These are phyloP conservation scores for Pleurotus djamor DNA, from an alignment of 768 basidiomycete genomes.

Conservation along the genomic window DNA sequence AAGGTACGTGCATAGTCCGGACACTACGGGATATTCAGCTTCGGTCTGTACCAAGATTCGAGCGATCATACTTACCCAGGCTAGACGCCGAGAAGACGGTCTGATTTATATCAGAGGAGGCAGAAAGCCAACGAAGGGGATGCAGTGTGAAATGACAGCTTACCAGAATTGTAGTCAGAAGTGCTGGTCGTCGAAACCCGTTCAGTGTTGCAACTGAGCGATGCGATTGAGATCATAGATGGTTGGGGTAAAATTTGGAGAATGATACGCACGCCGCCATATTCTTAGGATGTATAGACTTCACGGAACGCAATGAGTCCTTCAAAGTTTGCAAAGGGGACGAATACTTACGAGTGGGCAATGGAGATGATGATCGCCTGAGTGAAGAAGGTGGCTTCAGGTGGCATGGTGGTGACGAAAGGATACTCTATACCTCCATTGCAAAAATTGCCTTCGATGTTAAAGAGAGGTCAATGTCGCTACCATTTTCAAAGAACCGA, in stretches of 20 bases:
- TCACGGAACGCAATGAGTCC: too few relatives aligned
- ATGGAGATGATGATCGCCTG: constrained; percentile 1
- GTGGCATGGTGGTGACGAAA: background rate
- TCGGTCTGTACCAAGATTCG: background rate
- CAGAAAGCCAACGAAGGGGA: background rate
- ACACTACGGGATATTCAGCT: background rate
- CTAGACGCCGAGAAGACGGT: background rate
- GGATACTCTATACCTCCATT: background rate
- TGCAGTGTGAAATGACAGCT: background rate
- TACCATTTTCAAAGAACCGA: background rate
- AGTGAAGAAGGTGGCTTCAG: background rate
- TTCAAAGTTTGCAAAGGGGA: background rate
- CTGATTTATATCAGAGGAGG: background rate
- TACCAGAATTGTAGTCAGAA: background rate
- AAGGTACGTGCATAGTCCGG: background rate
- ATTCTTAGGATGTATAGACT: constrained; percentile 2
- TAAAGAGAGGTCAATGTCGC: background rate
- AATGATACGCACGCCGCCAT: background rate
- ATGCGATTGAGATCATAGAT: background rate
- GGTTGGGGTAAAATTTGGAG: background rate
- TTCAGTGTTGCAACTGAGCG: background rate
- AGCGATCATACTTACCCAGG: background rate
- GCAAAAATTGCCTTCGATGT: background rate
- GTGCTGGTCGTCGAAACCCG: background rate
- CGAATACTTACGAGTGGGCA: background rate